phyloP scores from a whole-genome alignment of 2,329 filamentous ascomycete species.

The Penicillium brasilianum region DNA sequence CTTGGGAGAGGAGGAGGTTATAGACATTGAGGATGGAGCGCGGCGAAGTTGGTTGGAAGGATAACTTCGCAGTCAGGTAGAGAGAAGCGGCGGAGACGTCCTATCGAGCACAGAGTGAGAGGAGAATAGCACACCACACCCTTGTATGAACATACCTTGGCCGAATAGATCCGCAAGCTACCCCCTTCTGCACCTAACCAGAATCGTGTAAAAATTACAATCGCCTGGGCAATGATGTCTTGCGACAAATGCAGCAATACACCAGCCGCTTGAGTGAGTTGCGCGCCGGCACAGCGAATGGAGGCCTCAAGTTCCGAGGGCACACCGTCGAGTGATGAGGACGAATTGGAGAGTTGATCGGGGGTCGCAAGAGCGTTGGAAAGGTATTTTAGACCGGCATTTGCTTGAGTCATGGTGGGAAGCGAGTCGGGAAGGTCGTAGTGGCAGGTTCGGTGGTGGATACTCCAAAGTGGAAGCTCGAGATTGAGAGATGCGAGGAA shows the following conservation, averaged over 20 bases:
- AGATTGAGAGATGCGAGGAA: background rate
- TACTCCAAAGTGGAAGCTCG: background rate
- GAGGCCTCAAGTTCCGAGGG: constrained; percentile 49
- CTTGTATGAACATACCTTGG: constrained; percentile 41
- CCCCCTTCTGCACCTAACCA: constrained; percentile 64
- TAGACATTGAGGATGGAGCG: constrained; percentile 86
- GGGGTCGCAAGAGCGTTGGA: constrained; percentile 54
- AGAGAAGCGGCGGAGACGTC: constrained; percentile 80
- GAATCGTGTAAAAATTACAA: constrained; percentile 80
- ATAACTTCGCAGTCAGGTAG: constrained; percentile 83
- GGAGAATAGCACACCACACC: background rate
- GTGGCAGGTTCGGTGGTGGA: constrained; percentile 14
- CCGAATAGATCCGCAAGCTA: constrained; percentile 49
- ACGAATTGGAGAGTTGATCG: constrained; percentile 51
- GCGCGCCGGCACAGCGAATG: constrained; percentile 50
- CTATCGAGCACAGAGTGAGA: constrained; percentile 49
- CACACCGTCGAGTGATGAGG: constrained; percentile 51
- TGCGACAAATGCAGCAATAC: constrained; percentile 83
- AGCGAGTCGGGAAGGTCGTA: constrained; percentile 20
- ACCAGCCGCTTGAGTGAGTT: constrained; percentile 55
- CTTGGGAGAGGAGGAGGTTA: constrained; percentile 72
- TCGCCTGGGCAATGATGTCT: constrained; percentile 82
- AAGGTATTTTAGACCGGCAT: constrained; percentile 40
- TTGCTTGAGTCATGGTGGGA: constrained; percentile 33
- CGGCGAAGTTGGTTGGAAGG: constrained; percentile 74